A percentile compares a stretch with the other conserved stretches of the same genome.
phyloP scores from a whole-genome alignment of 371 early-diverging fungal species.

The Parasitella parasitica region DNA sequence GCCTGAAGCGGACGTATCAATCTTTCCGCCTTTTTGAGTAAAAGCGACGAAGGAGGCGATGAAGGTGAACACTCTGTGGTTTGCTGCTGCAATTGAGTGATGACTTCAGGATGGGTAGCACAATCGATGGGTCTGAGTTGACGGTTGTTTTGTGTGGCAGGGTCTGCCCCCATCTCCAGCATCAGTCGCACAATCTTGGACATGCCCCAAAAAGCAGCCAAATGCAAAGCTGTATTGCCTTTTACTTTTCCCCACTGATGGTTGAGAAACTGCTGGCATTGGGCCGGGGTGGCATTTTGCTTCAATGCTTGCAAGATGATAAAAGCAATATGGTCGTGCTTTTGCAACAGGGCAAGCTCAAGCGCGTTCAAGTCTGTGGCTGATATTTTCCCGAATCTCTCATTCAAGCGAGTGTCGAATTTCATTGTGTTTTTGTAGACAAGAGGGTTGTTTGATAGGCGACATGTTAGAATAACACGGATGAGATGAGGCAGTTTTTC shows the following conservation, averaged over 20 bases:
- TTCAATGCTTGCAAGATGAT: constrained; percentile 11
- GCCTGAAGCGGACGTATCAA: not conserved
- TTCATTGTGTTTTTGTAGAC: constrained; percentile 24
- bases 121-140: constrained; percentile 39
- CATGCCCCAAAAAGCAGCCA: constrained; percentile 44
- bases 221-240: constrained; percentile 35
- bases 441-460: constrained; percentile 29
- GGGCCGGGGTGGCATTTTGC: constrained; percentile 15
- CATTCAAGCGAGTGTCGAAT: constrained; percentile 9
- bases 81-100: constrained; percentile 16
- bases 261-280: constrained; percentile 27
- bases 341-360: constrained; percentile 21
- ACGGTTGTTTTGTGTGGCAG: constrained; percentile 27
- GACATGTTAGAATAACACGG: constrained; percentile 32
- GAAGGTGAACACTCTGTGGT: not conserved
- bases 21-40: constrained; percentile 10
- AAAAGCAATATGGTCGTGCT: constrained; percentile 21
- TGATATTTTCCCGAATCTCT: constrained; percentile 24
- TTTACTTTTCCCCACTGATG: constrained; percentile 33
- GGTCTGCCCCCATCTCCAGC: constrained; percentile 39
- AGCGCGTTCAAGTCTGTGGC: constrained; percentile 27
- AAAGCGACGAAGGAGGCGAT: not conserved
- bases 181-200: constrained; percentile 41
- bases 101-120: constrained; percentile 24
- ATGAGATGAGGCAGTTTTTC: constrained; percentile 16